These are phyloP conservation scores for Linaria vulgaris DNA, from an alignment of 257 asterid species.

Conservation along the genomic window DNA sequence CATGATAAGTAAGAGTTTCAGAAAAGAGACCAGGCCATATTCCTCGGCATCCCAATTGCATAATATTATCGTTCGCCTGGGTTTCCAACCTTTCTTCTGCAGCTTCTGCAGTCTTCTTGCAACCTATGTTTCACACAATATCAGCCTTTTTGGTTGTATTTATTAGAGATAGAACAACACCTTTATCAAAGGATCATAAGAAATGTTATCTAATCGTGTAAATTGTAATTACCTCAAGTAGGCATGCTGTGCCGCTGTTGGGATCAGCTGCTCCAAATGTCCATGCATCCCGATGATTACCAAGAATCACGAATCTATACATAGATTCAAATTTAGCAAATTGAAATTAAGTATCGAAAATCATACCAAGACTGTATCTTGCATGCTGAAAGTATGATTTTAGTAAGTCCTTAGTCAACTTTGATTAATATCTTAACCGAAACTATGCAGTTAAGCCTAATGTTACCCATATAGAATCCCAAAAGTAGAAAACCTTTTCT, in stretches of 20 bases:
- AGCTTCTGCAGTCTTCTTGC: slow-evolving; percentile 65
- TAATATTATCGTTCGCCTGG: slow-evolving; percentile 78
- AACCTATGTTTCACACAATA: slow-evolving; percentile 42
- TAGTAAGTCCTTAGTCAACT: too few relatives aligned
- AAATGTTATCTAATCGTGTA: background rate
- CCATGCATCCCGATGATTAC: slow-evolving; percentile 97
- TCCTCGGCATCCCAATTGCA: slow-evolving; percentile 97
- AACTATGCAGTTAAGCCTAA: too few relatives aligned
- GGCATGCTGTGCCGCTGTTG: slow-evolving; percentile 82
- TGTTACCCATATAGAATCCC: too few relatives aligned
- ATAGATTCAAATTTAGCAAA: too few relatives aligned
- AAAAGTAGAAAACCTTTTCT: too few relatives aligned
- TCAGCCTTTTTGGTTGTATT: slow-evolving; percentile 15
- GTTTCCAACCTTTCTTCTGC: slow-evolving; percentile 57
- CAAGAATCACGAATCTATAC: slow-evolving; percentile 66
- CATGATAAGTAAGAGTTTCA: slow-evolving; percentile 24
- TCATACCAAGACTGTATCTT: too few relatives aligned
- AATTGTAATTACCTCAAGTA: slow-evolving; percentile 61
- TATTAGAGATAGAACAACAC: background rate
- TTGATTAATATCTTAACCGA: too few relatives aligned
- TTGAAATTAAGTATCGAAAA: too few relatives aligned
- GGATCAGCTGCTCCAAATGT: slow-evolving; percentile 95
- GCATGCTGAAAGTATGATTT: too few relatives aligned
- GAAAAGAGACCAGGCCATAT: slow-evolving; percentile 76
- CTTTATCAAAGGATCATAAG: background rate